phyloP scores from a whole-genome alignment of 129 eudicot genomes.

The Arctium minus region DNA sequence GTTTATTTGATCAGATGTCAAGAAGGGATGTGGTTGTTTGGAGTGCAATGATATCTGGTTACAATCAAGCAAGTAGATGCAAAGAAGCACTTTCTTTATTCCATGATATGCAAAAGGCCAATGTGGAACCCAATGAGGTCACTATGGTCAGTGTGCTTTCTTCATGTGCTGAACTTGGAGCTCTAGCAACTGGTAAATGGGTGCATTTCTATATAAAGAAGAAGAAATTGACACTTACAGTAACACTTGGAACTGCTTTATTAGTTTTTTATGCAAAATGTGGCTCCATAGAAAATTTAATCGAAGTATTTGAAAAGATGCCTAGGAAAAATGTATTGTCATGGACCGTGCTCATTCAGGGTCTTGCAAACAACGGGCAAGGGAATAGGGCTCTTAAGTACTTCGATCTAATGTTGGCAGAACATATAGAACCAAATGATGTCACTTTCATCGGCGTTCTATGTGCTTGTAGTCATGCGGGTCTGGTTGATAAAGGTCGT shows the following conservation, averaged over 20 bases:
- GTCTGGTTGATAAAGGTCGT: constrained; percentile 60
- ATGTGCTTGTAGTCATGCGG: constrained; percentile 59
- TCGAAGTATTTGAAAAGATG: constrained; percentile 35
- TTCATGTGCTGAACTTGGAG: constrained; percentile 46
- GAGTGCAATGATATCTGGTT: constrained; percentile 72
- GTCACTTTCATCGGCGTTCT: constrained; percentile 60
- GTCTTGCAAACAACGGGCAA: constrained; percentile 48
- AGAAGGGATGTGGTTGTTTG: constrained; percentile 48
- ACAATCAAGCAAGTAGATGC: constrained; percentile 42
- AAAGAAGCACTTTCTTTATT: constrained; percentile 55
- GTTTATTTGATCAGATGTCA: constrained; percentile 47
- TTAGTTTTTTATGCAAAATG: constrained; percentile 43
- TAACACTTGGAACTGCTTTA: constrained; percentile 42
- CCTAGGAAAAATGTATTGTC: constrained; percentile 38
- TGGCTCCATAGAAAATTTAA: constrained; percentile 30
- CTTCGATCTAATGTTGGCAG: constrained; percentile 41
- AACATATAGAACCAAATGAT: constrained; percentile 38
- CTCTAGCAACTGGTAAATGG: constrained; percentile 41
- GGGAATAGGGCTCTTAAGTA: constrained; percentile 32
- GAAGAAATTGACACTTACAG: constrained; percentile 35
- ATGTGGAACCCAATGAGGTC: constrained; percentile 46
- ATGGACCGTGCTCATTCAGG: constrained; percentile 46
- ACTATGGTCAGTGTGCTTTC: constrained; percentile 47
- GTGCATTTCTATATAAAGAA: constrained; percentile 31
- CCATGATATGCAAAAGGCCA: constrained; percentile 48